Percentiles rank a stretch among this genome's conserved stretches.
Conservation (phyloP, 1,284 basidiomycete species). For the Ceratobasidium sp. region DNA sequence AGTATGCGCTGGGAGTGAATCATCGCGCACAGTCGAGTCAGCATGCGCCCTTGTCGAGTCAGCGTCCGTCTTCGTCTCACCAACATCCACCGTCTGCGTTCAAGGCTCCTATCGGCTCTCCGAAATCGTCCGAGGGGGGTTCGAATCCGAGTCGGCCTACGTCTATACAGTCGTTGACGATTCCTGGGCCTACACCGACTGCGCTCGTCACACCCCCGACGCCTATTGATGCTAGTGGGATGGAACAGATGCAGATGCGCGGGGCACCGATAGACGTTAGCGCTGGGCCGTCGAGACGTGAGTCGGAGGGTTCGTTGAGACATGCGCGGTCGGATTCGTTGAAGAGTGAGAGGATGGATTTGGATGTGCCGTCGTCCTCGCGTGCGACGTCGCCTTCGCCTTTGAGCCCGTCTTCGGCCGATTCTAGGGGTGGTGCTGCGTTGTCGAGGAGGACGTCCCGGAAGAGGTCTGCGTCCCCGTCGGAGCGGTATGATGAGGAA, state of each 20-base stretch:
- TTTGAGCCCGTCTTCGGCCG: constrained; percentile 12
- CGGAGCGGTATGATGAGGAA: not conserved
- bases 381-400: constrained; percentile 5
- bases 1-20: too few relatives aligned
- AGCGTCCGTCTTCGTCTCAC: too few relatives aligned
- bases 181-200: not conserved
- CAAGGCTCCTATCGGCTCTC: too few relatives aligned
- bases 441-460: constrained; percentile 18
- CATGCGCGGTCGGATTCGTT: too few relatives aligned
- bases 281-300: too few relatives aligned
- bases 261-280: constrained; percentile 20
- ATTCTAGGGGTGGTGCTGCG: not conserved
- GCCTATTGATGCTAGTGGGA: constrained; percentile 9
- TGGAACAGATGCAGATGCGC: constrained; percentile 6
- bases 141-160: not conserved
- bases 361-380: not conserved
- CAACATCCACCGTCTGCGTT: too few relatives aligned
- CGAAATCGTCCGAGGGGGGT: too few relatives aligned
- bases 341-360: too few relatives aligned
- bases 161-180: too few relatives aligned
- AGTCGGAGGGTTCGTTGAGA: too few relatives aligned
- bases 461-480: constrained; percentile 30
- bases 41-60: too few relatives aligned
- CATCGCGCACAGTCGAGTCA: too few relatives aligned
- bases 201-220: constrained; percentile 34